Evolutionary conservation across 1,139 yeast genomes (phyloP).

Genomic region (Komagataea norvegica): DNA sequence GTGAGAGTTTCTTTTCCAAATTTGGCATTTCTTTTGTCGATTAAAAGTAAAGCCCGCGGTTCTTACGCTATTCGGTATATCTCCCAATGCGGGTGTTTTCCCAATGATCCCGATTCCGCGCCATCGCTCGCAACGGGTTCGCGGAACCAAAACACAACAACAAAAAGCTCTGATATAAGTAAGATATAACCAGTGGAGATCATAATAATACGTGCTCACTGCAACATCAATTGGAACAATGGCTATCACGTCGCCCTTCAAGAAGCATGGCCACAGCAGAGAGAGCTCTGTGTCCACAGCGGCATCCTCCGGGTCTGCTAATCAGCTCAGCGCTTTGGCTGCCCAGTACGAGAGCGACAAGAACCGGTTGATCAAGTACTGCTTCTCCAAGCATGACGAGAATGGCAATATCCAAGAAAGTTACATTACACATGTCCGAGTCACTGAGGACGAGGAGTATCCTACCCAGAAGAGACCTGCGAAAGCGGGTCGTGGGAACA

Average conservation of each 20-base stretch:
- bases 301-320: conserved; percentile 22
- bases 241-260: conserved; percentile 30
- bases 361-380: conserved; percentile 37
- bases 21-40: not conserved
- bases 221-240: too few species aligned
- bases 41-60: too few species aligned
- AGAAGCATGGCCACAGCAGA: conserved; percentile 29
- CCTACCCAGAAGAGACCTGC: conserved; percentile 44
- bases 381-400: conserved; percentile 39
- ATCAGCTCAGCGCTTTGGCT: conserved; percentile 36
- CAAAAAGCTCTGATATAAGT: too few species aligned
- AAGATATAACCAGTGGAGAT: too few species aligned
- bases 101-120: too few species aligned
- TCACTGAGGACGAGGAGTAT: conserved; percentile 46
- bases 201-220: too few species aligned
- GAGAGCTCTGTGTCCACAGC: conserved; percentile 23
- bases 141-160: not conserved
- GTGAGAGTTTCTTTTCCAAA: not conserved
- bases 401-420: conserved; percentile 40
- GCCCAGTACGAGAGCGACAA: conserved; percentile 49
- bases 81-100: conserved; percentile 1
- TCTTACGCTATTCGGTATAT: not conserved
- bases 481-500: conserved; percentile 34
- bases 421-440: conserved; percentile 57
- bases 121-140: too few species aligned